Evolutionary conservation across 352 stramenopile species (phyloP), one percentile per base, ranked within the genome.

Genomic region (Globisporangium irregulare): DNA sequence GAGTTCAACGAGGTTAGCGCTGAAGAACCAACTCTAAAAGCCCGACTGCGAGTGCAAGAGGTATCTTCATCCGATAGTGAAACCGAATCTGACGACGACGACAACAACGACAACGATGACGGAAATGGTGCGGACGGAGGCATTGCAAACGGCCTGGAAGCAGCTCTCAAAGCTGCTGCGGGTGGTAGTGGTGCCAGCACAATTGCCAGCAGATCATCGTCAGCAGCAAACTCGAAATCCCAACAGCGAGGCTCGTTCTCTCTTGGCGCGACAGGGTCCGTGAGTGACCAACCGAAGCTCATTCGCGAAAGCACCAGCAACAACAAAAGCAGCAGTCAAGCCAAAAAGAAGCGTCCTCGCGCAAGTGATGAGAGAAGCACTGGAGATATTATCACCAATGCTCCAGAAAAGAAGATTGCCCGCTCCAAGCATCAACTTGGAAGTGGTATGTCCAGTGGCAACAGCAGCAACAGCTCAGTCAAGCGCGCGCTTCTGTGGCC

Each of bases 401-500:
- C 34, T 36, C 43, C 43, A 51, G 66, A 64, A 5, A 70, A 70
- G 66, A 59, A 58, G 53, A 15, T 65, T n/a, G 59, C 53, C 46
- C 66, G 66, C 34, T 20, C 66, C 12, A 57, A 54, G 7, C 20
- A 38, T 12, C 66, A 66, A 48, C 59, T 61, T 18, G 46, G 43
- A 36, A 62, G 18, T 20, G 29, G 50, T 32, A 41, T 32, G 18
- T 66, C 64, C 4, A 27, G 34, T n/a, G 41, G 18, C 25, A 65
- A 25, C 46, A 36, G 18, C 10, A 66, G 25, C 59, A 62, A 12
- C 10, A 60, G 1, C 18, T n/a, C 58, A 0, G 18, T 75, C 24
- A 88, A 82, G 56, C 89, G 78, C 54, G 86, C 84, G 8, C 59
- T 90, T 24, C 63, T 93, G 24, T 95, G 87, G 87, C 87, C 87